phyloP scores from a whole-genome alignment of 139 green algal genomes.

The Picochlorum sp. region DNA sequence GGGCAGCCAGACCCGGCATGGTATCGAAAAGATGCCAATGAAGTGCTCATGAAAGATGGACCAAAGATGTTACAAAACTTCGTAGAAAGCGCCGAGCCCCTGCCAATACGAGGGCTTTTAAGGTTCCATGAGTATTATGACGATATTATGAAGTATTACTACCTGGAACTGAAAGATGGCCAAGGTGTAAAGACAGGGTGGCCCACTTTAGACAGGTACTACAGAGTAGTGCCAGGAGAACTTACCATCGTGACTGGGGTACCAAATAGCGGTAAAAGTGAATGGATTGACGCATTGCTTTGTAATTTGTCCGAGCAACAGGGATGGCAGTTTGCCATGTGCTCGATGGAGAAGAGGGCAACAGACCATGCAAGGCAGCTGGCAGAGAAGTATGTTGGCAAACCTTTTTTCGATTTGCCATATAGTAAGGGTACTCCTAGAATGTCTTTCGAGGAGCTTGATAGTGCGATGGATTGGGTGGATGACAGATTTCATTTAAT shows the following conservation, averaged over 20 bases:
- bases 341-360: constrained; percentile 78
- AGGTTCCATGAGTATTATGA: constrained; percentile 46
- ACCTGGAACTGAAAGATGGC: constrained; percentile 29
- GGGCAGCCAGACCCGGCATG: constrained; percentile 1
- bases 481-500: constrained; percentile 76
- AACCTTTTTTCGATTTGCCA: constrained; percentile 59
- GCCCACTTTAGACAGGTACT: constrained; percentile 67
- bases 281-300: constrained; percentile 93
- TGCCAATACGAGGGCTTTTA: constrained; percentile 78
- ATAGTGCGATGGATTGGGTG: constrained; percentile 65
- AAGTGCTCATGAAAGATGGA: constrained; percentile 73
- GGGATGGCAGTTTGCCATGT: constrained; percentile 85
- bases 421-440: constrained; percentile 30
- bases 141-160: constrained; percentile 62
- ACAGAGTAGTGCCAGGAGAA: constrained; percentile 82
- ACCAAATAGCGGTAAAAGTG: constrained; percentile 92
- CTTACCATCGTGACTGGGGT: constrained; percentile 92
- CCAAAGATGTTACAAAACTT: constrained; percentile 38
- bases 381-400: constrained; percentile 75
- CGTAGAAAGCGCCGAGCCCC: constrained; percentile 54
- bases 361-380: constrained; percentile 76
- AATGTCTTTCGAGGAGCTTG: constrained; percentile 51
- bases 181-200: constrained; percentile 70
- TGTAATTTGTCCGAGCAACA: constrained; percentile 71
- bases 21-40: constrained; percentile 87